phyloP scores from a whole-genome alignment of 2,329 filamentous ascomycete species.

The Endoconidiophora laricicola region DNA sequence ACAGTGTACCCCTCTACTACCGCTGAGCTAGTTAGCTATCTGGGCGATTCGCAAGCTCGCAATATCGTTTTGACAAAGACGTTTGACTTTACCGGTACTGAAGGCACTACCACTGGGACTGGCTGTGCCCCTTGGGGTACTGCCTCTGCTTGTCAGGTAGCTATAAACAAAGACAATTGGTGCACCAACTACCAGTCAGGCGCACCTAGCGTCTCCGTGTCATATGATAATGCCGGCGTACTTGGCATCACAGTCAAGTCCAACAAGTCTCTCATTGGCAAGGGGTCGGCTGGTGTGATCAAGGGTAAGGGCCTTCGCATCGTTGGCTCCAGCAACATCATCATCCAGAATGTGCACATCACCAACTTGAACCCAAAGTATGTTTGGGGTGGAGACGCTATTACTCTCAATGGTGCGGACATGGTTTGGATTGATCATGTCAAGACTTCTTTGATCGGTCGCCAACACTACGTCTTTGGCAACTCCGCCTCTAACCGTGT shows the following conservation, averaged over 20 bases:
- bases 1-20: constrained; percentile 36
- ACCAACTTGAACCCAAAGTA: constrained; percentile 39
- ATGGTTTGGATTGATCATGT: constrained; percentile 36
- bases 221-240: constrained; percentile 34
- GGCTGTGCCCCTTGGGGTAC: constrained; percentile 45
- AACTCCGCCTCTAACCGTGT: constrained; percentile 35
- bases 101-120: constrained; percentile 33
- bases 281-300: constrained; percentile 35
- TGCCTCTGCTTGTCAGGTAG: constrained; percentile 34
- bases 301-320: constrained; percentile 40
- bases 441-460: constrained; percentile 39
- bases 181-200: constrained; percentile 40
- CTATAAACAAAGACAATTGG: constrained; percentile 43
- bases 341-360: constrained; percentile 42
- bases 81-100: constrained; percentile 37
- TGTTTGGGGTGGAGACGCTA: constrained; percentile 43
- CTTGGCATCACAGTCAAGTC: constrained; percentile 34
- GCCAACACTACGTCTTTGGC: constrained; percentile 44
- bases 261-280: constrained; percentile 41
- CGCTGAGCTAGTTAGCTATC: constrained; percentile 40
- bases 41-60: constrained; percentile 34
- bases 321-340: constrained; percentile 29
- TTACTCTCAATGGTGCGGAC: constrained; percentile 32
- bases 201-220: constrained; percentile 29
- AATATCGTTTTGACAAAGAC: constrained; percentile 42